Evolutionary conservation across 1,284 basidiomycete genomes (phyloP).

Genomic region (Pseudozyma thailandica): DNA sequence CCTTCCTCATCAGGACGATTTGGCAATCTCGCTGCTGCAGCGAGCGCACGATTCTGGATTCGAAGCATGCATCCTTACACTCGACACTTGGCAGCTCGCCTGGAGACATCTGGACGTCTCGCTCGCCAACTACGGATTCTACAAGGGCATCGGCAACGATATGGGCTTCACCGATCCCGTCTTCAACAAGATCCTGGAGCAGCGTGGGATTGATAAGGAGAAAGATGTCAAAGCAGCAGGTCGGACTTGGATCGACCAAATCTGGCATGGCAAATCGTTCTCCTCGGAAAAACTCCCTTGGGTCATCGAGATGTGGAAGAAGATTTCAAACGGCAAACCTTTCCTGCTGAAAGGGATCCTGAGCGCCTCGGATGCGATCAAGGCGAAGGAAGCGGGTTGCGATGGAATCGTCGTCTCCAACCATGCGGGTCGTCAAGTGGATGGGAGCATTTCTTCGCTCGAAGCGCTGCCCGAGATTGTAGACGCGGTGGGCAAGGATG

Average conservation of each 20-base stretch:
- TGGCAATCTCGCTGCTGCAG: conserved; percentile 70
- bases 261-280: conserved; percentile 75
- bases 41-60: conserved; percentile 72
- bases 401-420: conserved; percentile 84
- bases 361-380: conserved; percentile 74
- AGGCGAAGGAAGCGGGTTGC: conserved; percentile 74
- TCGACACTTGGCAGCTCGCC: conserved; percentile 75
- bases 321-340: conserved; percentile 72
- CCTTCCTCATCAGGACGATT: conserved; percentile 72
- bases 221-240: conserved; percentile 69
- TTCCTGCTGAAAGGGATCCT: conserved; percentile 72
- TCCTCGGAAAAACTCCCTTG: conserved; percentile 72
- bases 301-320: conserved; percentile 72
- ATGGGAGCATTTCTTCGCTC: conserved; percentile 33
- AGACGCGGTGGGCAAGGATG: conserved; percentile 70
- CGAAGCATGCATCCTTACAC: conserved; percentile 71
- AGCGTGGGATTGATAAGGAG: conserved; percentile 49
- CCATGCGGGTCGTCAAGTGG: conserved; percentile 73
- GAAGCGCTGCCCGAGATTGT: conserved; percentile 71
- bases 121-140: conserved; percentile 70
- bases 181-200: conserved; percentile 71
- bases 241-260: conserved; percentile 73
- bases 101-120: conserved; percentile 74
- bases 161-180: conserved; percentile 76
- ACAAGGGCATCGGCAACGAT: conserved; percentile 70